These are phyloP conservation scores for Pyrrhoderma lamaoense DNA, from an alignment of 1,284 basidiomycete species.

Conservation along the genomic window DNA sequence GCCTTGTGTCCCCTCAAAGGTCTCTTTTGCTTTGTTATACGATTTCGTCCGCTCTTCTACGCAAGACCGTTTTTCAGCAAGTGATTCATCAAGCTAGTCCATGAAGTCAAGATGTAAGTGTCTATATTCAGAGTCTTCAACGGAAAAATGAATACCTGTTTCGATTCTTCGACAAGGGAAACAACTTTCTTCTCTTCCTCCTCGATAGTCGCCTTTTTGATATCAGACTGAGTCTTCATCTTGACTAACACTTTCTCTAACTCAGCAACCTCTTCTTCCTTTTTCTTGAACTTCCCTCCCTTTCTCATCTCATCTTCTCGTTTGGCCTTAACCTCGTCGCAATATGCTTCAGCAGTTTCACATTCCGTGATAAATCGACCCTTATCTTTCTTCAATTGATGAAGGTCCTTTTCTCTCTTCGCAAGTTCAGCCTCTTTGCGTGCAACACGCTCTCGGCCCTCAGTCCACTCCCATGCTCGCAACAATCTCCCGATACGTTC, in stretches of 20 bases:
- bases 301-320: conserved; percentile 62
- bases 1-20: conserved; percentile 57
- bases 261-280: conserved; percentile 74
- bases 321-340: conserved; percentile 55
- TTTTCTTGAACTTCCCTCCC: conserved; percentile 72
- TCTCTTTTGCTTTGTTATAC: conserved; percentile 67
- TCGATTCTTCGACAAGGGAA: conserved; percentile 48
- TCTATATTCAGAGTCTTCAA: not conserved
- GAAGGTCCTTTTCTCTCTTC: conserved; percentile 38
- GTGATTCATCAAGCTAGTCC: conserved; percentile 48
- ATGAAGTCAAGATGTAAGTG: not conserved
- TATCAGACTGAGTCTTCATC: conserved; percentile 80
- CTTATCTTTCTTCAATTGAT: conserved; percentile 41
- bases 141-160: conserved; percentile 41
- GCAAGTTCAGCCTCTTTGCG: conserved; percentile 50
- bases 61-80: conserved; percentile 52
- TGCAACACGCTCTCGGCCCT: conserved; percentile 40
- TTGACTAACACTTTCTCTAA: conserved; percentile 86
- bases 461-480: conserved; percentile 86
- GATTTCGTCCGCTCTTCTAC: conserved; percentile 53
- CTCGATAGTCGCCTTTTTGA: conserved; percentile 69
- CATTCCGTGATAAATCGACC: conserved; percentile 41
- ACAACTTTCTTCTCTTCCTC: conserved; percentile 73
- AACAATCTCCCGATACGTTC: conserved; percentile 84
- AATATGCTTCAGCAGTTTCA: conserved; percentile 46